Percentiles rank a stretch among this genome's conserved stretches.
phyloP scores from a whole-genome alignment of 768 basidiomycete genomes.

The Suillus weaverae region DNA sequence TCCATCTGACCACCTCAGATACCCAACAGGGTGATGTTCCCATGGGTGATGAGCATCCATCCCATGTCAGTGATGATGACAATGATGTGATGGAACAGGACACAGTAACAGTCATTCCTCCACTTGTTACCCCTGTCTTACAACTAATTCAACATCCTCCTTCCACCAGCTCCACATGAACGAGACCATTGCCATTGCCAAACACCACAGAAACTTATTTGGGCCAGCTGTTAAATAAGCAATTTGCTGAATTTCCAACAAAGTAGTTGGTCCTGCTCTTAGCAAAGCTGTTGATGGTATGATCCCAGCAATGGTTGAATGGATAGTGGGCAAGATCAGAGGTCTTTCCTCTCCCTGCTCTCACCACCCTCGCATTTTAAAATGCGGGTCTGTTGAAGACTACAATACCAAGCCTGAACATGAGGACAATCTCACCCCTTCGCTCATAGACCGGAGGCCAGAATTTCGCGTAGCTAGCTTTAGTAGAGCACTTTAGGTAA shows the following conservation, averaged over 20 bases:
- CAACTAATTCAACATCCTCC: not conserved
- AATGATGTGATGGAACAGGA: no score
- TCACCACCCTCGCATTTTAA: not conserved
- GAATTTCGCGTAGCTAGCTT: not conserved
- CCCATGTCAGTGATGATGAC: no score
- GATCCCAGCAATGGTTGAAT: not conserved
- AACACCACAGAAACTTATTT: not conserved
- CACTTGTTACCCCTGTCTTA: not conserved
- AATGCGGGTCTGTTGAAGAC: not conserved
- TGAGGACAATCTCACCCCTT: not conserved
- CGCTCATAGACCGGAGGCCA: not conserved
- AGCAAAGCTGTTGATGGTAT: not conserved
- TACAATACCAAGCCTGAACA: not conserved
- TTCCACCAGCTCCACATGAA: not conserved
- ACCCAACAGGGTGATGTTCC: no score
- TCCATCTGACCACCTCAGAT: no score
- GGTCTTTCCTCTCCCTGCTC: no score
- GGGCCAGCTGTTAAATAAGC: not conserved
- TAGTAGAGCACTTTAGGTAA: not conserved
- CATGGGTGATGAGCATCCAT: no score
- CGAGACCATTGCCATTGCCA: not conserved
- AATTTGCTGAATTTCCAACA: not conserved
- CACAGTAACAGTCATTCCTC: no score
- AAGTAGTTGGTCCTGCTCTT: not conserved
- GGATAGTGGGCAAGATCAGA: not conserved